Evolutionary conservation across 2,329 filamentous ascomycete genomes (phyloP).

Genomic region (Elsinoe perseae): DNA sequence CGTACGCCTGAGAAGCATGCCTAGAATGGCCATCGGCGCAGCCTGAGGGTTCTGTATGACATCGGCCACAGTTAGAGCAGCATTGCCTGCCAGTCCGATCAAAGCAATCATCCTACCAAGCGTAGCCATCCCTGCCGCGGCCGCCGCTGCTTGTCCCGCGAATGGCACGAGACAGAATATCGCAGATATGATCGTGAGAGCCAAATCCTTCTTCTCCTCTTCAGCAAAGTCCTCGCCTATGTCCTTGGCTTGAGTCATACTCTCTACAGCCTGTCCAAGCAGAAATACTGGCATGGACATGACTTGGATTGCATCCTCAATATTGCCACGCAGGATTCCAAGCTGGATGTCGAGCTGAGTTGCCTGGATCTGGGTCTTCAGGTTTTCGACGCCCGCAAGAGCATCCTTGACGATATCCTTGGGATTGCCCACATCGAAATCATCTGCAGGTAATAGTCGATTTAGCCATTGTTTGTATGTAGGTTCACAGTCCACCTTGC

Average conservation of each 20-base stretch:
- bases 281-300: conserved; percentile 18
- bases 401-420: conserved; percentile 13
- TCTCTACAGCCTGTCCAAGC: conserved; percentile 17
- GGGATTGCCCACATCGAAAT: conserved; percentile 8
- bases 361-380: conserved; percentile 13
- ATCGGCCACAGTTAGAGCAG: conserved; percentile 17
- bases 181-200: not conserved
- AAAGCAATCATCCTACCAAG: conserved; percentile 15
- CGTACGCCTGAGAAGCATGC: conserved; percentile 14
- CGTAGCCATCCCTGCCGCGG: not conserved
- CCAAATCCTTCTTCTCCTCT: conserved; percentile 14
- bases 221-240: not conserved
- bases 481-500: not conserved
- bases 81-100: conserved; percentile 15
- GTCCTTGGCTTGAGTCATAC: conserved; percentile 18
- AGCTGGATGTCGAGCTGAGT: conserved; percentile 15
- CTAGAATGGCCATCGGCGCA: conserved; percentile 17
- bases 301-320: conserved; percentile 14
- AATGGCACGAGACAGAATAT: not conserved
- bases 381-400: conserved; percentile 14
- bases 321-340: conserved; percentile 11
- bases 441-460: not conserved
- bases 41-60: conserved; percentile 16
- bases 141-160: conserved; percentile 2
- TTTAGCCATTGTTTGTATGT: not conserved